These are phyloP conservation scores for Xylaria intraflava DNA, from an alignment of 495 filamentous ascomycete genomes.

Conservation along the genomic window DNA sequence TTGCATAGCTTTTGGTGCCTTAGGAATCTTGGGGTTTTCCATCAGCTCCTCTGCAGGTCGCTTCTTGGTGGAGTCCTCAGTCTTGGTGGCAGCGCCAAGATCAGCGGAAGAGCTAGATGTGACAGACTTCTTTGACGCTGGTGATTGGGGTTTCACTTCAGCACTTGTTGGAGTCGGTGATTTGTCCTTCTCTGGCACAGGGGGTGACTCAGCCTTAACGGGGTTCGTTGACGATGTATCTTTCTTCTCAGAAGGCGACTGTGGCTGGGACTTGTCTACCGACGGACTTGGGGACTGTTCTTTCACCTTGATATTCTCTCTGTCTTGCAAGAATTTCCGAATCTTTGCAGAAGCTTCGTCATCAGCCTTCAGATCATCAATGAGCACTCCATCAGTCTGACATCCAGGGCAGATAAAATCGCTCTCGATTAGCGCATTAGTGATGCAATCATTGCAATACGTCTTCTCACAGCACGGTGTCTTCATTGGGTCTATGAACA, in stretches of 20 bases:
- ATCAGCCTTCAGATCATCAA: slow-evolving; percentile 83
- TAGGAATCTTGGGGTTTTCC: slow-evolving; percentile 57
- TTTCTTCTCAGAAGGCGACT: slow-evolving; percentile 20
- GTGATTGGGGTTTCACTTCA: slow-evolving; percentile 23
- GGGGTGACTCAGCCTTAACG: slow-evolving; percentile 7
- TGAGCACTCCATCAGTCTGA: slow-evolving; percentile 78
- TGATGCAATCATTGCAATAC: slow-evolving; percentile 98
- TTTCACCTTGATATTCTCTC: slow-evolving; percentile 54
- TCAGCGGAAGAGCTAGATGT: slow-evolving; percentile 23
- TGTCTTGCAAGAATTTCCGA: slow-evolving; percentile 66
- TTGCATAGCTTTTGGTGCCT: slow-evolving; percentile 54
- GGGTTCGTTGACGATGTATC: slow-evolving; percentile 7
- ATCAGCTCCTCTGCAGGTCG: slow-evolving; percentile 70
- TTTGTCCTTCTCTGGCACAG: slow-evolving; percentile 25
- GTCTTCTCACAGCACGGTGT: slow-evolving; percentile 96
- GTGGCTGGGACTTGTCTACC: slow-evolving; percentile 25
- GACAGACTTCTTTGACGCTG: slow-evolving; percentile 14
- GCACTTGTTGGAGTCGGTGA: slow-evolving; percentile 29
- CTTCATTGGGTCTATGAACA: slow-evolving; percentile 96
- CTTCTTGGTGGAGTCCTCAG: slow-evolving; percentile 54
- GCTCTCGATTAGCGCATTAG: slow-evolving; percentile 92
- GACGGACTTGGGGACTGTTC: slow-evolving; percentile 33
- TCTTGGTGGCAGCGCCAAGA: slow-evolving; percentile 33
- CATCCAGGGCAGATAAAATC: slow-evolving; percentile 94
- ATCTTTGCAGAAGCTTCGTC: slow-evolving; percentile 70